Base-by-base conservation (phyloP, 2,329 filamentous ascomycete genomes). In the Lithohypha guttulata region DNA sequence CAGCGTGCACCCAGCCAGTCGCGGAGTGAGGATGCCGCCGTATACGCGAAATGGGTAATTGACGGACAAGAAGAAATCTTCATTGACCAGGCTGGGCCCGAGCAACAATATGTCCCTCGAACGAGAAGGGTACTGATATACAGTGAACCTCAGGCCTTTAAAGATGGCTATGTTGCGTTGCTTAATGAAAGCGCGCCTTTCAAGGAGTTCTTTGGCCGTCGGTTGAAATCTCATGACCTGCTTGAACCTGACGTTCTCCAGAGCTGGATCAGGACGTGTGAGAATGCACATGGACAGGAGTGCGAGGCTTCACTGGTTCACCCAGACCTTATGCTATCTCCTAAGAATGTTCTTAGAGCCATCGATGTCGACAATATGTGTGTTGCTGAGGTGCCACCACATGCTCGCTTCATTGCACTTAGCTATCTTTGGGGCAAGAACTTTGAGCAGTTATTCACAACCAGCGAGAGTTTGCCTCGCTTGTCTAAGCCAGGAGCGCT, bases 361-460 rank as follows among this genome's bases (percentile, higher is more conserved):
- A 49, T 53, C 27, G 50, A 53, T 20, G 50, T 53, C 18, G 21
- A 50, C 22, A 40, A 43, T 6, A 51, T 51, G 48, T 51, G 47
- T 26, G 46, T 53, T 27, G 45, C 48, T 13, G 39, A 44, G 30
- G 37, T 43, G 10, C 42, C 49, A 4, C 43, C 42, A 21, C 41
- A 43, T 31, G 33, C 43, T 25, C 46, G 50, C 37, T 53, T 50
- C 25, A 43, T 53, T 14, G 50, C 50, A 2, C 42, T 53, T 39
- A 51, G 50, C 40, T 53, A 53, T 42, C 41, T 53, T 2, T 53
- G 50, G 50, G 50, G 50, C 34, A 51, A 51, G 35, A 46, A 49
- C 17, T 52, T 52, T 32, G 35, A 37, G 14, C 49, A 52, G 26
- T 40, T 52, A 7, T 52, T 52, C 30, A 50, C 48, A 4, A 52